Evolutionary conservation across 192 early-diverging fungal species (phyloP), one percentile per base, ranked within the genome.

Genomic region (Coemansia sp.): DNA sequence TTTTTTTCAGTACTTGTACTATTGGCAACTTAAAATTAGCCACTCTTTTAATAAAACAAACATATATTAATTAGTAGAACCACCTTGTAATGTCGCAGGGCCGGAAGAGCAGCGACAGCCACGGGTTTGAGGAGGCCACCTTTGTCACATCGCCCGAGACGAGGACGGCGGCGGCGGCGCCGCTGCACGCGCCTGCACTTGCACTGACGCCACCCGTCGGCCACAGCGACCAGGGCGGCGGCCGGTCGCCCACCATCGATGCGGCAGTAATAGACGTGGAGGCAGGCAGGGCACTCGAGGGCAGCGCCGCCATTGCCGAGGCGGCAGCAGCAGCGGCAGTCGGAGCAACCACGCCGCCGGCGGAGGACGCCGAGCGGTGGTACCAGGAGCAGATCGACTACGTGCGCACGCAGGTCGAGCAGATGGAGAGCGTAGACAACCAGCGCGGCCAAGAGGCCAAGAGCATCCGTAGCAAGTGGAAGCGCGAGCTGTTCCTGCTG

Each of bases 401-500:
- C 25, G 75, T 78, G 66, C 69, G 75, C 34, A 72, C 30, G 1
- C 75, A 78, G 43, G 75, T 78, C 10, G 75, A 78, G 56, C 75
- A 69, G 39, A 71, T 78, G 66, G 75, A 72, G 43, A 71, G 64
- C 38, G 42, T 59, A 9, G 75, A 69, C 33, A 53, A 51, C 33
- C 69, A 69, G 69, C 64, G 75, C 55, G 75, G 59, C 9, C 75
- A 78, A 24, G 65, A 71, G 53, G 75, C 75, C 11, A 45, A 62
- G 52, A 59, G 50, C 49, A 81, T 81, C 37, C 44, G 60, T 9
- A 68, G 62, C 8, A 60, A 64, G 47, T 81, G 80, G 79, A 89
- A 88, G 51, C 74, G 84, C 45, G 67, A 78, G 37, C 71, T 92
- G 38, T 92, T 85, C 46, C 71, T 87, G 15, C 71, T 92, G 34